These are phyloP conservation scores for Trichoderma guizhouense DNA, from an alignment of 2,329 filamentous ascomycete genomes.

Conservation along the genomic window DNA sequence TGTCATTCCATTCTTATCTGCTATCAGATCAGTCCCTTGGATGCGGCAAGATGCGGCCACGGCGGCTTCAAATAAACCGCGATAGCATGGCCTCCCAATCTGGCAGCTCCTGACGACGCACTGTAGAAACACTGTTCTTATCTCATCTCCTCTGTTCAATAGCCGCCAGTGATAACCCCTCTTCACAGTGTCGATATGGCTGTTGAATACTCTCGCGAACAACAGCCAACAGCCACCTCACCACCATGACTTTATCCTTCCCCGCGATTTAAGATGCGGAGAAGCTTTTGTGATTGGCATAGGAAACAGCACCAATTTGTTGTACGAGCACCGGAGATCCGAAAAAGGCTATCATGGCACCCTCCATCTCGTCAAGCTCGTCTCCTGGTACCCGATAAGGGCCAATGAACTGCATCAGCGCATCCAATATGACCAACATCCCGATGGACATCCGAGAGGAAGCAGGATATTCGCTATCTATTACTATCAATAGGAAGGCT, in stretches of 20 bases:
- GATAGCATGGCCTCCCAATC: constrained; percentile 7
- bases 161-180: neutral
- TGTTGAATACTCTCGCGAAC: neutral
- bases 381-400: neutral
- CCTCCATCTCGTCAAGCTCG: neutral
- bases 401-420: neutral
- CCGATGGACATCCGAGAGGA: constrained; percentile 7
- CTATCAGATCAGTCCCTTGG: neutral
- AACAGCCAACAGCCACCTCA: constrained; percentile 1
- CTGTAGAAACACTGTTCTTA: constrained; percentile 1
- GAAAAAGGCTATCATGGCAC: neutral
- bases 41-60: constrained; percentile 7
- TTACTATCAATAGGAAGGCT: neutral
- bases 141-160: neutral
- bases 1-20: neutral
- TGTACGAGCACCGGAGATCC: neutral
- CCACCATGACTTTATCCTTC: constrained; percentile 1
- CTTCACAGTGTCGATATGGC: constrained; percentile 1
- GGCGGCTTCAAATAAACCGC: neutral
- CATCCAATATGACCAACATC: neutral
- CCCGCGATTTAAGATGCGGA: constrained; percentile 16
- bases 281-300: neutral
- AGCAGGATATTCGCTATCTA: neutral
- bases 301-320: neutral
- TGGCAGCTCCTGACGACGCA: neutral